Evolutionary conservation across 1,139 yeast species (phyloP), one percentile per base, ranked within the genome.

Genomic region (Diutina sp.): DNA sequence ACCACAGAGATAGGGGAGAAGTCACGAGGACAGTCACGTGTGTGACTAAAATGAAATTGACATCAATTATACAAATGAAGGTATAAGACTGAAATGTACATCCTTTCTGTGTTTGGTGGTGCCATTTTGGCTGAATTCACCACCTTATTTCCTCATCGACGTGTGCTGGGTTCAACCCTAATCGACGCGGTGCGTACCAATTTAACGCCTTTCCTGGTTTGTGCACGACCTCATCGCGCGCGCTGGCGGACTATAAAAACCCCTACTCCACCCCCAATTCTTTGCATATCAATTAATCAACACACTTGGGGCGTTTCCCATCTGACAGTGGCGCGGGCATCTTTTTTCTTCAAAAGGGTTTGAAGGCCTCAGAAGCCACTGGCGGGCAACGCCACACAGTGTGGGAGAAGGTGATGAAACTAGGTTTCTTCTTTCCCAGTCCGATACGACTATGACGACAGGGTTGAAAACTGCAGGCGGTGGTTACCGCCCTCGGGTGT

Each of bases 381-480:
- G 21, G 28, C 12, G 21, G 47, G 16, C 8, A 45, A n/a, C 47
- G 9, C n/a, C 44, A 12, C 44, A 14, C 12, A 11, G 21, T 16
- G 28, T 45, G 28, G 25, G 28, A 45, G 67, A 67, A 68, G 60
- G 69, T 81, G 85, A 81, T 79, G 85, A 81, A 71, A 71, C 62
- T 76, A 78, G 79, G 84, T 79, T 70, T 71, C 84, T 82, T 83
- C 87, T 85, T 83, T 84, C 88, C 86, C 82, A 79, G 84, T 78
- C 89, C 79, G 86, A 82, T 71, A 80, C 90, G 91, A 85, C 89
- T 81, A 80, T 85, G 91, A 83, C 85, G 90, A 85, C 85, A 83
- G 83, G 84, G 82, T 70, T 78, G 82, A 82, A 74, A 84, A 83
- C 74, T 72, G 86, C 79, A 29, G 14, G 72, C 70, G 64, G 64